Evolutionary conservation across 768 basidiomycete genomes (phyloP).

Genomic region (Favolaschia claudopus): DNA sequence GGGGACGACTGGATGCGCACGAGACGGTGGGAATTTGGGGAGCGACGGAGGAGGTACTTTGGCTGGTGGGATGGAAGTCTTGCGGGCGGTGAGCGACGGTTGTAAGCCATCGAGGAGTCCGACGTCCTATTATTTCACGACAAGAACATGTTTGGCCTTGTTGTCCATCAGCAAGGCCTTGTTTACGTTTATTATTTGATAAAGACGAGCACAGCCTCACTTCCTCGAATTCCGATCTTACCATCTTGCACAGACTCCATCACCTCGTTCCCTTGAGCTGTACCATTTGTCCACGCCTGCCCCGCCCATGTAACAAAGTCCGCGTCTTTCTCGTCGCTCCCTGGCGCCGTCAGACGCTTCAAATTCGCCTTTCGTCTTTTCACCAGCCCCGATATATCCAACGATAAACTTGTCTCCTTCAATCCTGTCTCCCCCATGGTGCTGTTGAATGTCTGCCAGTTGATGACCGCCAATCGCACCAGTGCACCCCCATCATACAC

Average conservation of each 20-base stretch:
- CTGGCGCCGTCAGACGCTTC: constrained; percentile 40
- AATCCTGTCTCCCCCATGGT: constrained; percentile 9
- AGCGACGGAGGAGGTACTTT: constrained; percentile 29
- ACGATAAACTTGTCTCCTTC: constrained; percentile 4
- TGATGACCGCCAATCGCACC: constrained; percentile 36
- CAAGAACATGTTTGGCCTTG: background rate
- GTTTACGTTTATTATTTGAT: background rate
- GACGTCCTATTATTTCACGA: too few relatives aligned
- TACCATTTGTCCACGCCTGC: constrained; percentile 39
- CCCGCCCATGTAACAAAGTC: constrained; percentile 36
- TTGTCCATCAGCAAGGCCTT: too few relatives aligned
- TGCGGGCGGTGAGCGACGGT: constrained; percentile 37
- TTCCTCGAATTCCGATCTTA: constrained; percentile 32
- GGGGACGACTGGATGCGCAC: constrained; percentile 43
- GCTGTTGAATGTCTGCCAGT: constrained; percentile 32
- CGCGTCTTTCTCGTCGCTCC: constrained; percentile 35
- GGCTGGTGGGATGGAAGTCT: constrained; percentile 31
- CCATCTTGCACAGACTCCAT: constrained; percentile 30
- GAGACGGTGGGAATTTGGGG: constrained; percentile 46
- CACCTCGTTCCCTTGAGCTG: constrained; percentile 30
- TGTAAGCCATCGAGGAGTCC: constrained; percentile 19
- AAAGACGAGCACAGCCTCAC: constrained; percentile 39
- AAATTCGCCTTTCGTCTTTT: background rate
- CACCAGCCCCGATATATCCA: background rate
- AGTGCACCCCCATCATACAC: constrained; percentile 35